phyloP scores from a whole-genome alignment of 768 basidiomycete genomes.

The Boletus eberwhitei region DNA sequence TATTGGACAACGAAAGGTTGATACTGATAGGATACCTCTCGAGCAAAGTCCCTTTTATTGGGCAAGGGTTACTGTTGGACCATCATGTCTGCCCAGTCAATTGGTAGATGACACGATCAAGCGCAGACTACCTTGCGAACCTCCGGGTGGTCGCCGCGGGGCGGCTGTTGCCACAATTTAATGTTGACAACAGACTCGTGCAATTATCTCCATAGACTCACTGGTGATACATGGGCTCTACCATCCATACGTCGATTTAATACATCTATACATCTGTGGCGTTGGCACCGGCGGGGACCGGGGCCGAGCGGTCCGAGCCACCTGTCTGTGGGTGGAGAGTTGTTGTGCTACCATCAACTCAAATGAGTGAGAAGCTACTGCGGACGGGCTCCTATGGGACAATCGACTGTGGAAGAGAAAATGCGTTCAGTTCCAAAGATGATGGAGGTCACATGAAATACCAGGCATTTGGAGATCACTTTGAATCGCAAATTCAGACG shows the following conservation, averaged over 20 bases:
- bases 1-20: background rate
- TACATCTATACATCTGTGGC: background rate
- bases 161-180: background rate
- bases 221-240: background rate
- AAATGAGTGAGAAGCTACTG: background rate
- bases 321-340: background rate
- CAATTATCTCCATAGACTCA: background rate
- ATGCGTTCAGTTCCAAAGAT: background rate
- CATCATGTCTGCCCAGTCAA: background rate
- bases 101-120: background rate
- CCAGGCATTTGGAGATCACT: background rate
- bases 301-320: background rate
- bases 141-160: background rate
- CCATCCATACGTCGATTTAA: background rate
- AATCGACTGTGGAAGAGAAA: background rate
- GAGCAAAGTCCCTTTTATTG: background rate
- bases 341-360: conserved; percentile 1
- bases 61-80: background rate
- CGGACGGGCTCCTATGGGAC: background rate
- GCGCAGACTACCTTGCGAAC: background rate
- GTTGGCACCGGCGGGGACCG: background rate
- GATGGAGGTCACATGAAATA: background rate
- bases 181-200: background rate
- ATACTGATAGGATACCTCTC: background rate
- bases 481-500: background rate